Evolutionary conservation across 2,329 filamentous ascomycete species (phyloP), one percentile per base, ranked within the genome.

Genomic region (Cercospora sesami): DNA sequence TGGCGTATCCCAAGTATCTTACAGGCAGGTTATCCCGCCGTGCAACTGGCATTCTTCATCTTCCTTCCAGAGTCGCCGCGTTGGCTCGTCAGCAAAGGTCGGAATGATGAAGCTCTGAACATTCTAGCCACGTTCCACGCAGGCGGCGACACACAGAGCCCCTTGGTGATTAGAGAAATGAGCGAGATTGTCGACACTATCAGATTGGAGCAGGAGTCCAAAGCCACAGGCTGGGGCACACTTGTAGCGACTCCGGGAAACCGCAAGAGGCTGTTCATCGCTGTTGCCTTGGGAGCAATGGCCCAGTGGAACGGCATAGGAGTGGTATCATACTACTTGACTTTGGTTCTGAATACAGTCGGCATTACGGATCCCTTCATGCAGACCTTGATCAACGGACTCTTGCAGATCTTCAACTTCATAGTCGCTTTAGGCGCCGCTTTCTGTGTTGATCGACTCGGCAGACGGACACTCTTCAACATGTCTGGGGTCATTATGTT

Each of bases 141-240:
- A 8, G 79, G 81, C 67, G 82, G 82, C 5, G 79, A 84, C 64
- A 71, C 72, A 1, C 76, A 81, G 36, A 86, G 84, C 0, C 78
- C 83, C 12, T 82, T 88, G 12, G 86, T 89, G 28, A 81, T 83
- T 62, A 86, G 85, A 8, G 88, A 90, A 73, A 85, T 89, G 73
- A 83, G 83, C 0, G 86, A 90, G 75, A 90, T 90, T 70, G 79
- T 84, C 62, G 81, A 83, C 4, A 86, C 86, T 0, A 85, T 89
- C 75, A 80, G 82, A 45, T 72, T 86, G 0, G 87, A 89, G 73
- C 78, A 85, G 66, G 84, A 89, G 69, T 83, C 86, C 1, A 85
- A 84, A 68, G 45, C 60, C 2, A 69, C 70, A 5, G 65, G 68
- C 9, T 74, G 67, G 66, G 26, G 39, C 8, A 66, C 63, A 23